Percentiles rank a stretch among this genome's conserved stretches.
phyloP scores from a whole-genome alignment of 805 yeast species.

The Kazachstania kunashirensis region DNA sequence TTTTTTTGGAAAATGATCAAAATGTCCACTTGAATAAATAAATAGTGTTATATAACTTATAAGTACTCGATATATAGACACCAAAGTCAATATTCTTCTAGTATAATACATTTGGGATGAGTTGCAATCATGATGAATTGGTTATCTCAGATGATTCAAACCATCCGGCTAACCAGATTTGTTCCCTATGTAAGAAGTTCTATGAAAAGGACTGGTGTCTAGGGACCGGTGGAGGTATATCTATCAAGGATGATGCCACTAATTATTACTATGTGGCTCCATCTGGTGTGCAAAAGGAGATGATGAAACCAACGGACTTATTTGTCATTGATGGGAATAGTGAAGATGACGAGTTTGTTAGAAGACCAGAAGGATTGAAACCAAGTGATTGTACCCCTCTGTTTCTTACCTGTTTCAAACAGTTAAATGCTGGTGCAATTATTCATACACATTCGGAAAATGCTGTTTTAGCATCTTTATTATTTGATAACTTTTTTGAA shows the following conservation, averaged over 20 bases:
- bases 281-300: slow-evolving; percentile 92
- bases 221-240: slow-evolving; percentile 94
- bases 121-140: neutral
- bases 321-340: slow-evolving; percentile 52
- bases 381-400: slow-evolving; percentile 94
- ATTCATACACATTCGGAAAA: slow-evolving; percentile 89
- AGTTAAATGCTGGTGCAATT: slow-evolving; percentile 78
- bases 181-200: slow-evolving; percentile 68
- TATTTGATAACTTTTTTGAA: slow-evolving; percentile 60
- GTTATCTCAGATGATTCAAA: slow-evolving; percentile 36
- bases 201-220: slow-evolving; percentile 84
- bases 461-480: slow-evolving; percentile 71
- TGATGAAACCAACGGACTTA: slow-evolving; percentile 72
- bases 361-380: slow-evolving; percentile 57
- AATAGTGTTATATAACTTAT: too few relatives aligned
- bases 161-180: slow-evolving; percentile 79
- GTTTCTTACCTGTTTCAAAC: slow-evolving; percentile 59
- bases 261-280: slow-evolving; percentile 71
- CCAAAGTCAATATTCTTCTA: too few relatives aligned
- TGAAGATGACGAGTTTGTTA: slow-evolving; percentile 40
- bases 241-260: slow-evolving; percentile 42
- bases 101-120: too few relatives aligned
- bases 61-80: too few relatives aligned
- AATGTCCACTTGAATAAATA: too few relatives aligned
- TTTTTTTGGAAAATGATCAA: too few relatives aligned